A percentile compares a stretch with the other conserved stretches of the same genome.
Evolutionary conservation across 768 basidiomycete genomes (phyloP).

Genomic region (Pulveroboletus sp.): DNA sequence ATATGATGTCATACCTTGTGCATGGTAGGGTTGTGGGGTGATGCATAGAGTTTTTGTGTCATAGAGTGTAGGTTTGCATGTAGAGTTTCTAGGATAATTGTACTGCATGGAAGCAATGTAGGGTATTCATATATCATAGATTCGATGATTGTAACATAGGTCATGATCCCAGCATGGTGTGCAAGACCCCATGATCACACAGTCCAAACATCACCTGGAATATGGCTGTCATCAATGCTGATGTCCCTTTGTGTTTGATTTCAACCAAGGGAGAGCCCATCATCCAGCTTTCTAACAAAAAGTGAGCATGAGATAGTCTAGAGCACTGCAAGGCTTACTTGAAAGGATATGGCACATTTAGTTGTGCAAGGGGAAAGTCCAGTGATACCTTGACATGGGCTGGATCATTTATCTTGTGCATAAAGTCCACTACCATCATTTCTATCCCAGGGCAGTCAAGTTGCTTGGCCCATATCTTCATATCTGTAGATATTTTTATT

Average conservation of each 20-base stretch:
- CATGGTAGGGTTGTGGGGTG: too few species aligned
- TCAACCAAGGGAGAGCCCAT: not conserved
- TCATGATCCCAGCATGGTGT: not conserved
- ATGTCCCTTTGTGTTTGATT: not conserved
- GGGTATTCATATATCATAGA: too few species aligned
- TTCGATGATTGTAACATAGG: too few species aligned
- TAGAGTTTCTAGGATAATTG: too few species aligned
- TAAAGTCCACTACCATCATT: not conserved
- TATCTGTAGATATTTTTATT: not conserved
- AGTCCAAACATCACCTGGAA: not conserved
- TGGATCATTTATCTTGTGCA: not conserved
- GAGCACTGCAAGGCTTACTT: not conserved
- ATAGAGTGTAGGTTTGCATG: too few species aligned
- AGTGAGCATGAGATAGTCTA: not conserved
- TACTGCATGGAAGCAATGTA: too few species aligned
- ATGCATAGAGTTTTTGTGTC: too few species aligned
- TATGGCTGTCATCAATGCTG: rapidly evolving
- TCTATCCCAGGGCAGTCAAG: not conserved
- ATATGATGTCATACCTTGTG: too few species aligned
- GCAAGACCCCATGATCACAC: not conserved
- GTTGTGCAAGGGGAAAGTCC: not conserved
- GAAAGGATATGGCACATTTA: not conserved
- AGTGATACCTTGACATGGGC: not conserved
- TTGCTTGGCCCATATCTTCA: too few species aligned
- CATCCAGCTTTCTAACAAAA: not conserved